Percentiles rank a stretch among this genome's conserved stretches.
These are phyloP conservation scores for Rauvolfia tetraphylla DNA, from an alignment of 257 asterid species.

Conservation along the genomic window DNA sequence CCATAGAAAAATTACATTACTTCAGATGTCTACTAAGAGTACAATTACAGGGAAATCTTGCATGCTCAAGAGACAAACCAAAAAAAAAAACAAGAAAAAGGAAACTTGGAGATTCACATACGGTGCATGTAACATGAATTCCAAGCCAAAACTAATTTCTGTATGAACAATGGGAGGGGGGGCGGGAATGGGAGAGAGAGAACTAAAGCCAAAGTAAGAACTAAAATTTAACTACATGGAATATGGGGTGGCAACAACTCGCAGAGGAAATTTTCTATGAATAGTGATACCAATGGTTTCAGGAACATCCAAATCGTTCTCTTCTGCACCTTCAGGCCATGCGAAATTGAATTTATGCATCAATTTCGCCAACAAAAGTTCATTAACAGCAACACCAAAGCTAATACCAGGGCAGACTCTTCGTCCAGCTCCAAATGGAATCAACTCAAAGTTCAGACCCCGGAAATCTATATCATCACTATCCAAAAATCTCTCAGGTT, in stretches of 20 bases:
- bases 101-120: too few relatives aligned
- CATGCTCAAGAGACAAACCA: too few relatives aligned
- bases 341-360: conserved; percentile 34
- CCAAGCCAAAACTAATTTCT: too few relatives aligned
- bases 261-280: conserved; percentile 32
- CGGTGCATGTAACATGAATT: too few relatives aligned
- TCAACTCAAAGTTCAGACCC: conserved; percentile 43
- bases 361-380: conserved; percentile 39
- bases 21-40: too few relatives aligned
- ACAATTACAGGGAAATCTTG: too few relatives aligned
- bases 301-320: conserved; percentile 41
- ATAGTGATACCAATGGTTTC: conserved; percentile 33
- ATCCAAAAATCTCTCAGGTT: conserved; percentile 46
- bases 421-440: conserved; percentile 60
- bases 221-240: background rate
- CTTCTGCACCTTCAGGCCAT: conserved; percentile 26
- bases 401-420: conserved; percentile 51
- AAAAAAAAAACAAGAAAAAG: too few relatives aligned
- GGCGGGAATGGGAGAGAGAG: too few relatives aligned
- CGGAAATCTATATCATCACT: conserved; percentile 26
- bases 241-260: conserved; percentile 20
- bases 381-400: conserved; percentile 23
- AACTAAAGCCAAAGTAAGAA: too few relatives aligned
- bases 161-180: too few relatives aligned
- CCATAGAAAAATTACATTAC: too few relatives aligned